Conservation (phyloP, 179 eudicot species). For the Beta lomatogona region DNA sequence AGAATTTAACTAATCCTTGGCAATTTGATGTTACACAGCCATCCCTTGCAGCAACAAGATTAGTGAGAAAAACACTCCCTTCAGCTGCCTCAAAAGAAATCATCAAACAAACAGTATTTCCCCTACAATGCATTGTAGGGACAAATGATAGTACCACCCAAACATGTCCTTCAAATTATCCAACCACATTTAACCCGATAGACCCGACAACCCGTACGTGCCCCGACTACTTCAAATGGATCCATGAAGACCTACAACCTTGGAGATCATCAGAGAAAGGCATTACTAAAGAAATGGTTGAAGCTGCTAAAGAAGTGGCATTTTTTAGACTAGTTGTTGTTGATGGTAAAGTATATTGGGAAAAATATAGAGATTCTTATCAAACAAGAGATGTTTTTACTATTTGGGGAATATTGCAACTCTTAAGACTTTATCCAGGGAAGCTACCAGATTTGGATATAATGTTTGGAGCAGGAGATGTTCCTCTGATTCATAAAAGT, state of each 20-base stretch:
- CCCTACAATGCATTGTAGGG: conserved; percentile 28
- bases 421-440: conserved; percentile 59
- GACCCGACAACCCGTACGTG: conserved; percentile 30
- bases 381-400: conserved; percentile 64
- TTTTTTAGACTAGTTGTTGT: conserved; percentile 46
- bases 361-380: conserved; percentile 36
- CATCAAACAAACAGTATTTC: conserved; percentile 18
- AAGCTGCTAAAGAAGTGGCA: conserved; percentile 32
- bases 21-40: conserved; percentile 19
- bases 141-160: conserved; percentile 21
- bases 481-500: conserved; percentile 34
- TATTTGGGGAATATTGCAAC: conserved; percentile 65
- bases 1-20: too few relatives aligned
- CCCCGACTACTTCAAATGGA: conserved; percentile 64
- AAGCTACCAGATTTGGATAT: conserved; percentile 53
- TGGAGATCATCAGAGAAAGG: conserved; percentile 41
- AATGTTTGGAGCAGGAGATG: conserved; percentile 55
- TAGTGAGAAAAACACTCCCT: conserved; percentile 25
- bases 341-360: conserved; percentile 49
- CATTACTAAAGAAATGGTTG: conserved; percentile 55
- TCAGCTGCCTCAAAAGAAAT: neutral
- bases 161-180: conserved; percentile 35
- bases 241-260: conserved; percentile 55
- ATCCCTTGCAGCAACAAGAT: conserved; percentile 28
- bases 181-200: conserved; percentile 17